Evolutionary conservation across 352 stramenopile species (phyloP), one percentile per base, ranked within the genome.

Genomic region (Globisporangium alternatum): DNA sequence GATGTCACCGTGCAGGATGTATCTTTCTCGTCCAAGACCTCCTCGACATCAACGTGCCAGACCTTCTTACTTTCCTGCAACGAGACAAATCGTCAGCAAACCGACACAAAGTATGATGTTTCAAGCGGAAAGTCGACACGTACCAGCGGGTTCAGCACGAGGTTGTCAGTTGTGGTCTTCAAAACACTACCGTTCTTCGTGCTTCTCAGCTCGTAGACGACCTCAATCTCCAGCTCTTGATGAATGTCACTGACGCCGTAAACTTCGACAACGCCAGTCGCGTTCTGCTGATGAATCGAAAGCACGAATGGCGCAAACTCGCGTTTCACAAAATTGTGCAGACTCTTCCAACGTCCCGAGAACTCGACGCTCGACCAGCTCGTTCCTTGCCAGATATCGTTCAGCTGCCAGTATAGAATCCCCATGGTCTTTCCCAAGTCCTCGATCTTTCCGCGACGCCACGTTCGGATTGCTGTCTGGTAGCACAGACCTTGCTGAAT

Each of bases 331-430:
- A 88, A 77, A 61, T 93, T 89, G 60, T 95, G 87, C 31, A 96
- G 71, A 41, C 80, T 87, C 68, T 96, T 96, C 82, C 86, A 93
- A 44, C 77, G 72, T 28, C 87, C 87, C 4, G 74, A 78, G 69
- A 83, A 89, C 67, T 96, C 88, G 39, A 95, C 86, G 53, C 86
- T 93, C 22, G 88, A 93, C 88, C 88, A 96, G 65, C 83, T 94
- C 44, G 84, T 91, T 9, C 86, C 88, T 65, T 89, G 77, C 86
- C 88, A 96, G 58, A 96, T 87, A 55, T 96, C 88, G 68, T 95
- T 94, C 17, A 96, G 69, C 60, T 96, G 88, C 88, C 88, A 96
- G 66, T 96, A 93, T 63, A 96, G 72, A 51, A 93, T 86, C 9
- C 87, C 87, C 81, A 91, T 92, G 7, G 81, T 89, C 64, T 75